Evolutionary conservation across 2,329 filamentous ascomycete species (phyloP).

Genomic region (Aspergillus ustus): DNA sequence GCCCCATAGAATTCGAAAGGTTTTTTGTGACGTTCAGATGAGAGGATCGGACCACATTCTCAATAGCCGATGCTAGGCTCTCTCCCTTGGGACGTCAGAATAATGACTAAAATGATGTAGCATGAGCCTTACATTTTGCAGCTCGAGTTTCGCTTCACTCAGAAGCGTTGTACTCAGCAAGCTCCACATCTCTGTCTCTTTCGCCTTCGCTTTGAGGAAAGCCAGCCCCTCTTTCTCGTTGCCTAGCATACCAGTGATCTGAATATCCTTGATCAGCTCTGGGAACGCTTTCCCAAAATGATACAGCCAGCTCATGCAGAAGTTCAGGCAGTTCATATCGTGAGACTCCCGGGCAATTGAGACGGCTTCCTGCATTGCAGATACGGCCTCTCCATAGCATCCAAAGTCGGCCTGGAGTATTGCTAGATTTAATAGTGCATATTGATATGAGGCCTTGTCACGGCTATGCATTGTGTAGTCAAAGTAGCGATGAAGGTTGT

Average conservation of each 20-base stretch:
- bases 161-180: conserved; percentile 82
- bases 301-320: conserved; percentile 93
- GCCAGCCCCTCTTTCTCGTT: conserved; percentile 79
- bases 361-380: conserved; percentile 92
- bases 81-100: conserved; percentile 54
- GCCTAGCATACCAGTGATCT: conserved; percentile 73
- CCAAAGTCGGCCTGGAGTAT: conserved; percentile 95
- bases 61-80: conserved; percentile 65
- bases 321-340: conserved; percentile 91
- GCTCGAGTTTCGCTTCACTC: conserved; percentile 79
- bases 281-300: conserved; percentile 90
- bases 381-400: conserved; percentile 85
- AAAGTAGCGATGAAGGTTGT: conserved; percentile 91
- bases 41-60: conserved; percentile 80
- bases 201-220: conserved; percentile 84
- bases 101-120: neutral
- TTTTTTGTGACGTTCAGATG: conserved; percentile 80
- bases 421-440: conserved; percentile 89
- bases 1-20: conserved; percentile 72
- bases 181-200: conserved; percentile 83
- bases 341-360: conserved; percentile 92
- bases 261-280: conserved; percentile 70
- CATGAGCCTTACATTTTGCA: conserved; percentile 68
- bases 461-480: conserved; percentile 91
- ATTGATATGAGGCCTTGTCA: conserved; percentile 88